Percentiles rank a stretch among this genome's conserved stretches.
phyloP scores from a whole-genome alignment of 2,329 filamentous ascomycete genomes.

The Trichoderma arundinaceum region DNA sequence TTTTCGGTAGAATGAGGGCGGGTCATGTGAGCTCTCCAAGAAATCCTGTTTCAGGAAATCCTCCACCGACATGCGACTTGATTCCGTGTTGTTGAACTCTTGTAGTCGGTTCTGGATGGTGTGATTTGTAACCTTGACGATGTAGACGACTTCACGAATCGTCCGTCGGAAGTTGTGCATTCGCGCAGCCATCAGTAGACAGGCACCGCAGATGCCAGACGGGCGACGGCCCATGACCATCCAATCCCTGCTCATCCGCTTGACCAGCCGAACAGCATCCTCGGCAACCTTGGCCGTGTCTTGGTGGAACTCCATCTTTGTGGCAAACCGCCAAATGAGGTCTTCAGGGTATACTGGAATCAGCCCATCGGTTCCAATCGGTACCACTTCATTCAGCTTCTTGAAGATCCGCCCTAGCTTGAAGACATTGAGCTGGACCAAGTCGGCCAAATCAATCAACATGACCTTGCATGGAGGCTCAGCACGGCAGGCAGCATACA shows the following conservation, averaged over 20 bases:
- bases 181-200: conserved; percentile 89
- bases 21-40: conserved; percentile 76
- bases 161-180: conserved; percentile 98
- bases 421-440: conserved; percentile 85
- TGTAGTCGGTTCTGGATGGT: conserved; percentile 91
- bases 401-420: conserved; percentile 90
- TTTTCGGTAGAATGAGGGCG: conserved; percentile 79
- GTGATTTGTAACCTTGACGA: conserved; percentile 93
- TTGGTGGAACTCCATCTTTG: conserved; percentile 87
- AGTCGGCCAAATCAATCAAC: conserved; percentile 93
- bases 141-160: conserved; percentile 93
- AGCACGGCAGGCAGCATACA: conserved; percentile 86
- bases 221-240: conserved; percentile 94
- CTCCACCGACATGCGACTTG: conserved; percentile 82
- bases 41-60: conserved; percentile 78
- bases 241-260: conserved; percentile 96
- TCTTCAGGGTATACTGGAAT: conserved; percentile 83
- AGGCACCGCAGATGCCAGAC: conserved; percentile 92
- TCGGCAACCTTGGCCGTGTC: conserved; percentile 83
- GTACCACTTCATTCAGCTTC: conserved; percentile 73
- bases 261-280: conserved; percentile 85
- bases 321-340: conserved; percentile 87
- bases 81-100: conserved; percentile 88
- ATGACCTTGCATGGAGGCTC: conserved; percentile 82
- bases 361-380: conserved; percentile 68